phyloP scores from a whole-genome alignment of 306 rosid genomes.

The Cicer pinnatifidum region DNA sequence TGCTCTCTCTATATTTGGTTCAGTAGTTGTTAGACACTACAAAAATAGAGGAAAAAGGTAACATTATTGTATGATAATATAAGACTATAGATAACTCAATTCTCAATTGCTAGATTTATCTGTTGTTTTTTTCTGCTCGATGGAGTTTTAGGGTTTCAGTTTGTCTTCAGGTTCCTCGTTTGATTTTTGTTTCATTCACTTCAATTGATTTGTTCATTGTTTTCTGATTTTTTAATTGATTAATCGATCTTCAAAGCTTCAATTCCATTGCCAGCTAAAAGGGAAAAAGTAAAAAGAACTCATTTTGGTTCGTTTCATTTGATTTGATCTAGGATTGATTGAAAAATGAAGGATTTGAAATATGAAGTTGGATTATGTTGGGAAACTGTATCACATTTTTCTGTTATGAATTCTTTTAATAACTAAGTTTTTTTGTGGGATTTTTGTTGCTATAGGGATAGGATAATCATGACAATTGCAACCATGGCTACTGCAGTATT shows the following conservation, averaged over 20 bases:
- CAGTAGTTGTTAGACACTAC: background rate
- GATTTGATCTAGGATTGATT: background rate
- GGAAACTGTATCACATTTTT: constrained; percentile 26
- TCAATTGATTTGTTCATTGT: constrained; percentile 17
- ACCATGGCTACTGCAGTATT: constrained; percentile 94
- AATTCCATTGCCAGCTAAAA: constrained; percentile 1
- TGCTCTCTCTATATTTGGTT: background rate
- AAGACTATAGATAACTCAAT: background rate
- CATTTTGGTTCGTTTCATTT: constrained; percentile 17
- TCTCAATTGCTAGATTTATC: background rate
- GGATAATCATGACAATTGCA: constrained; percentile 77
- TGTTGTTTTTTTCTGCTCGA: background rate
- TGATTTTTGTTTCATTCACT: constrained; percentile 10
- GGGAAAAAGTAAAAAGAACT: background rate
- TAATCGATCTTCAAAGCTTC: background rate
- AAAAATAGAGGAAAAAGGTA: background rate
- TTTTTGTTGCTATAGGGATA: constrained; percentile 47
- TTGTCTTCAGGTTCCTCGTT: constrained; percentile 40
- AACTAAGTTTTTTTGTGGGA: background rate
- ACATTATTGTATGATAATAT: background rate
- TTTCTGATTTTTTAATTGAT: constrained; percentile 1
- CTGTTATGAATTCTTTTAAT: constrained; percentile 12
- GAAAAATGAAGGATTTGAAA: constrained; percentile 37
- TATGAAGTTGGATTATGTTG: constrained; percentile 33
- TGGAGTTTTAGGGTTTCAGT: constrained; percentile 42